Conservation (phyloP, 169 alveolate species). For the Plasmodium ovale region DNA sequence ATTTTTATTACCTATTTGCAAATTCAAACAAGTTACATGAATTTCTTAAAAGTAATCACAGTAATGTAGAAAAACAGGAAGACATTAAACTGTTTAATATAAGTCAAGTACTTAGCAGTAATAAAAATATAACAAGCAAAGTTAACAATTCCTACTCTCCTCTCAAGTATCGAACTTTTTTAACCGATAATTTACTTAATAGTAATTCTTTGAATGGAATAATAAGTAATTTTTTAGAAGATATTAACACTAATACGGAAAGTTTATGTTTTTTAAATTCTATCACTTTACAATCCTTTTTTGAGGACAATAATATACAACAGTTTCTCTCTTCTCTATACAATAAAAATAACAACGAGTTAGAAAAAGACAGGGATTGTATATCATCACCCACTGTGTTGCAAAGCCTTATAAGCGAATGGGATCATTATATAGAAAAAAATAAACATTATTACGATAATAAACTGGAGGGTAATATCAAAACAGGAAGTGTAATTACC, state of each 20-base stretch:
- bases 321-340: slow-evolving; percentile 36
- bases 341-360: background rate
- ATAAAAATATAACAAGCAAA: slow-evolving; percentile 14
- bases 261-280: background rate
- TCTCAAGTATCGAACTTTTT: background rate
- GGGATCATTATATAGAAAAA: background rate
- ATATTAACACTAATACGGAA: slow-evolving; percentile 17
- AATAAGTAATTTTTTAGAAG: slow-evolving; percentile 38
- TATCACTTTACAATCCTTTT: background rate
- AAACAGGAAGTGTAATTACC: background rate
- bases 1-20: slow-evolving; percentile 54
- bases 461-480: background rate
- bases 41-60: slow-evolving; percentile 44
- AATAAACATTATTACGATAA: background rate
- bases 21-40: slow-evolving; percentile 46
- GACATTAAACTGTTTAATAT: slow-evolving; percentile 62
- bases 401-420: slow-evolving; percentile 12
- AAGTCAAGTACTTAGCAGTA: slow-evolving; percentile 52
- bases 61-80: slow-evolving; percentile 28
- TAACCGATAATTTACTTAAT: slow-evolving; percentile 8
- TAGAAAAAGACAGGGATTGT: background rate
- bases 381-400: background rate
- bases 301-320: slow-evolving; percentile 61
- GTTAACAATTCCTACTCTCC: slow-evolving; percentile 35
- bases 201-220: slow-evolving; percentile 49